Evolutionary conservation across 2,329 filamentous ascomycete genomes (phyloP).

Genomic region (Elsinoe necatrix): DNA sequence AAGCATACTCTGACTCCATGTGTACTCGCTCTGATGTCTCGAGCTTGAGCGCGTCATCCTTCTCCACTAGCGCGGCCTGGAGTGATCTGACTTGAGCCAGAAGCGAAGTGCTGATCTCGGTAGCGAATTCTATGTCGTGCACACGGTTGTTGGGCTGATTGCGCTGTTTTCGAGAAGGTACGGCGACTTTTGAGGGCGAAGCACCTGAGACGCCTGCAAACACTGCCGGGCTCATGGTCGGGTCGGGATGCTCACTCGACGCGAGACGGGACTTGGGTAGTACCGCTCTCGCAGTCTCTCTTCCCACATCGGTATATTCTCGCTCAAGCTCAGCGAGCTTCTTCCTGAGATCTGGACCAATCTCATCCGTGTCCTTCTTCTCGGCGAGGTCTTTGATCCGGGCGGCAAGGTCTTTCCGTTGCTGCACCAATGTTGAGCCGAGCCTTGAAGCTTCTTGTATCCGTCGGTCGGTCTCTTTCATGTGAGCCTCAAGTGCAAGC

Average conservation of each 20-base stretch:
- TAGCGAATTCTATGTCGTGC: slow-evolving; percentile 96
- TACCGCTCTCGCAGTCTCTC: slow-evolving; percentile 82
- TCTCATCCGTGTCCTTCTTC: slow-evolving; percentile 61
- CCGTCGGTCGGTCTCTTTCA: slow-evolving; percentile 83
- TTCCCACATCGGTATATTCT: slow-evolving; percentile 89
- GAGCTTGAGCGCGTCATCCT: slow-evolving; percentile 75
- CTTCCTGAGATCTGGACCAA: slow-evolving; percentile 72
- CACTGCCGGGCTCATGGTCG: slow-evolving; percentile 24
- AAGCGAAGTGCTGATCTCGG: slow-evolving; percentile 90
- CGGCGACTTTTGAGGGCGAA: slow-evolving; percentile 81
- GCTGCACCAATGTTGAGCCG: slow-evolving; percentile 77
- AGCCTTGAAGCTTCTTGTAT: slow-evolving; percentile 86
- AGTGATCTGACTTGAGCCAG: slow-evolving; percentile 89
- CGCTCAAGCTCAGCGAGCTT: slow-evolving; percentile 81
- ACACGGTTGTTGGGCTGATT: slow-evolving; percentile 84
- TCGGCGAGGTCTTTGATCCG: slow-evolving; percentile 77
- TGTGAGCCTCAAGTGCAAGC: slow-evolving; percentile 79
- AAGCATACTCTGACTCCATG: slow-evolving; percentile 74
- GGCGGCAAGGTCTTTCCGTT: slow-evolving; percentile 74
- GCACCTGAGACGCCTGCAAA: slow-evolving; percentile 77
- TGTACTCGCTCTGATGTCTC: slow-evolving; percentile 65
- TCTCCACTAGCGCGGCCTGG: slow-evolving; percentile 74
- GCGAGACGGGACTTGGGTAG: slow-evolving; percentile 67
- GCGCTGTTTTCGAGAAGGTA: slow-evolving; percentile 77
- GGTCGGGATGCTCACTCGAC: slow-evolving; percentile 21